Evolutionary conservation across 1,284 basidiomycete species (phyloP).

Genomic region (Ustanciosporium gigantosporum): DNA sequence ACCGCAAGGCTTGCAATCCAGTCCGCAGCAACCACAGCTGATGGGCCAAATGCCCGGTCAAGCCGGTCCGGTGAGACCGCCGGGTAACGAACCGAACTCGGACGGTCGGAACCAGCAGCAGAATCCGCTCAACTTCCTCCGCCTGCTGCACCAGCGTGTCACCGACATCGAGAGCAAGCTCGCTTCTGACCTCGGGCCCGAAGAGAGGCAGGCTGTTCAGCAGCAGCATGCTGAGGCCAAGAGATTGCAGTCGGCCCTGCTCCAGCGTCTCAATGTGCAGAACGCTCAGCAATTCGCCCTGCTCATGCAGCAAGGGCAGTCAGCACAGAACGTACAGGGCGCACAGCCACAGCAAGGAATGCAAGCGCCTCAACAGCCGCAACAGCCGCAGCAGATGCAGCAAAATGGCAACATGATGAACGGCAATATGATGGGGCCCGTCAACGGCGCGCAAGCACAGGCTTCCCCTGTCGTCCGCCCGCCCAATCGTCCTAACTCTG

Average conservation of each 20-base stretch:
- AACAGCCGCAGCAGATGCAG: slow-evolving; percentile 15
- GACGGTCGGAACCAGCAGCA: slow-evolving; percentile 21
- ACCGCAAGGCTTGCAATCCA: slow-evolving; percentile 1
- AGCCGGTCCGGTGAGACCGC: slow-evolving; percentile 18
- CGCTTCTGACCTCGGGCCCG: slow-evolving; percentile 25
- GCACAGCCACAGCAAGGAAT: slow-evolving; percentile 9
- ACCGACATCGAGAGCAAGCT: slow-evolving; percentile 47
- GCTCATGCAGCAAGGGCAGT: slow-evolving; percentile 27
- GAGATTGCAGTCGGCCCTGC: slow-evolving; percentile 31
- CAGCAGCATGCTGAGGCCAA: slow-evolving; percentile 38
- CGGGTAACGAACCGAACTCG: slow-evolving; percentile 7
- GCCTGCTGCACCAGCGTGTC: slow-evolving; percentile 46
- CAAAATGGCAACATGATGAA: slow-evolving; percentile 14
- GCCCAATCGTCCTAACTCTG: slow-evolving; percentile 26
- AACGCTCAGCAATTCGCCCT: slow-evolving; percentile 30
- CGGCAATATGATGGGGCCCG: slow-evolving; percentile 11
- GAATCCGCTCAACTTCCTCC: slow-evolving; percentile 42
- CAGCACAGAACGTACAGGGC: slow-evolving; percentile 5
- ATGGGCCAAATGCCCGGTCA: slow-evolving; percentile 16
- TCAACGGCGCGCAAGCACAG: slow-evolving; percentile 12
- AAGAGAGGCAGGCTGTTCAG: slow-evolving; percentile 40
- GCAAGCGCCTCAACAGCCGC: slow-evolving; percentile 11
- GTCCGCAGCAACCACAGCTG: neutral
- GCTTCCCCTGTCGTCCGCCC: slow-evolving; percentile 33
- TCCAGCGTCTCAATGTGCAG: slow-evolving; percentile 37